Percentiles rank a stretch among this genome's conserved stretches.
These are phyloP conservation scores for Eutypella sp. DNA, from an alignment of 2,329 filamentous ascomycete species.

Conservation along the genomic window DNA sequence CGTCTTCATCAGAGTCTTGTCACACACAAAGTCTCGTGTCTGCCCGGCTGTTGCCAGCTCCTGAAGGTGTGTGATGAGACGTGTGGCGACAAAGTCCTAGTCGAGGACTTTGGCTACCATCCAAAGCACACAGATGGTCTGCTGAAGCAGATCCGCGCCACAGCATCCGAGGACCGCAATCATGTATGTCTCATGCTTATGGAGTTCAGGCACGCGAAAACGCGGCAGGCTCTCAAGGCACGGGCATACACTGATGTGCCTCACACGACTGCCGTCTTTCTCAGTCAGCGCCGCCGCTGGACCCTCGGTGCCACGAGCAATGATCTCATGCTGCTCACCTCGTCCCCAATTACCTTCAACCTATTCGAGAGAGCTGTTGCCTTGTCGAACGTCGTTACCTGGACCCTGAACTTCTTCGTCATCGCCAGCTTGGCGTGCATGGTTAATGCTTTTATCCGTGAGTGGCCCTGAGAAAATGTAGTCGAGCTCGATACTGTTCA, in stretches of 20 bases:
- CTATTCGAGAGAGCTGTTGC: constrained; percentile 40
- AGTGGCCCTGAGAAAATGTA: no score
- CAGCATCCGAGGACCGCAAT: constrained; percentile 45
- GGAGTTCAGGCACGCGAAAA: constrained; percentile 37
- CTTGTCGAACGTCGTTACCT: constrained; percentile 41
- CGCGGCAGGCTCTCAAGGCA: constrained; percentile 41
- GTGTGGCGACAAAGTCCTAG: constrained; percentile 40
- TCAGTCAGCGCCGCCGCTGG: constrained; percentile 46
- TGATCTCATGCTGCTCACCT: constrained; percentile 44
- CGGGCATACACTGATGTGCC: constrained; percentile 44
- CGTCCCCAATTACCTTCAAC: constrained; percentile 38
- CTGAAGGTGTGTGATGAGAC: constrained; percentile 45
- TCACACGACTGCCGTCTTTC: constrained; percentile 39
- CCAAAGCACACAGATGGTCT: constrained; percentile 44
- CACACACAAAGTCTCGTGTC: constrained; percentile 45
- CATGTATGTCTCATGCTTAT: constrained; percentile 45
- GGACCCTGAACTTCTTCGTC: constrained; percentile 41
- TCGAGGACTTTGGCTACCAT: constrained; percentile 43
- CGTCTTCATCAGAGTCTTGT: constrained; percentile 45
- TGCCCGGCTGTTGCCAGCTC: constrained; percentile 45
- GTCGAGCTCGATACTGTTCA: no score
- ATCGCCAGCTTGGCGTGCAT: constrained; percentile 24
- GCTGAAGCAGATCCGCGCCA: constrained; percentile 44
- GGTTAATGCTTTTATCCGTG: constrained; percentile 15
- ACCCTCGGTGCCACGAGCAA: constrained; percentile 43